These are phyloP conservation scores for Saturnispora galanensis DNA, from an alignment of 805 yeast genomes.

Conservation along the genomic window DNA sequence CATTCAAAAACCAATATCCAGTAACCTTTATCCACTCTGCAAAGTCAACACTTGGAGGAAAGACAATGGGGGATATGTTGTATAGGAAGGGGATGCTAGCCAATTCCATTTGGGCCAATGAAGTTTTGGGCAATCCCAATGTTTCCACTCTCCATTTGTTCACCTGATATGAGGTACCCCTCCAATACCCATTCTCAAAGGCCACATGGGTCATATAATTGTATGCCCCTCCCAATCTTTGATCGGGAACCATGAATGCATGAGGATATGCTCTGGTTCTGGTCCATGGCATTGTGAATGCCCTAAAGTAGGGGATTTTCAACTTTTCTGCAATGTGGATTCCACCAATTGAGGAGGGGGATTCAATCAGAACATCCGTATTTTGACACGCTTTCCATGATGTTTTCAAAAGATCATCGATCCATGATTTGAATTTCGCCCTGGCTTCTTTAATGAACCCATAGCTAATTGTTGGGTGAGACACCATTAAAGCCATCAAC, in stretches of 20 bases:
- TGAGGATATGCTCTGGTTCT: conserved; percentile 93
- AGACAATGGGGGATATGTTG: conserved; percentile 77
- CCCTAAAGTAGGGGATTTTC: conserved; percentile 82
- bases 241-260: conserved; percentile 92
- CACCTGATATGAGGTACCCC: conserved; percentile 78
- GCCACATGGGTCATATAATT: conserved; percentile 87
- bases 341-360: conserved; percentile 96
- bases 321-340: conserved; percentile 91
- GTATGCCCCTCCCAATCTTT: conserved; percentile 85
- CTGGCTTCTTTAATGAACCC: conserved; percentile 78
- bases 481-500: conserved; percentile 85
- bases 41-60: conserved; percentile 89
- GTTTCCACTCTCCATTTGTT: conserved; percentile 76
- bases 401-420: conserved; percentile 54
- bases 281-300: conserved; percentile 99
- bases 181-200: conserved; percentile 91
- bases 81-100: conserved; percentile 79
- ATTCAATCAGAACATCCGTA: conserved; percentile 77
- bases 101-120: conserved; percentile 61
- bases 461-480: conserved; percentile 80
- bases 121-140: conserved; percentile 58
- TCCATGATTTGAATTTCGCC: conserved; percentile 72
- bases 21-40: conserved; percentile 94
- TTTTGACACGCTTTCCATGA: conserved; percentile 86
- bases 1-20: conserved; percentile 88